A percentile compares a stretch with the other conserved stretches of the same genome.
Evolutionary conservation across 768 basidiomycete species (phyloP).

Genomic region (Lactarius sp.): DNA sequence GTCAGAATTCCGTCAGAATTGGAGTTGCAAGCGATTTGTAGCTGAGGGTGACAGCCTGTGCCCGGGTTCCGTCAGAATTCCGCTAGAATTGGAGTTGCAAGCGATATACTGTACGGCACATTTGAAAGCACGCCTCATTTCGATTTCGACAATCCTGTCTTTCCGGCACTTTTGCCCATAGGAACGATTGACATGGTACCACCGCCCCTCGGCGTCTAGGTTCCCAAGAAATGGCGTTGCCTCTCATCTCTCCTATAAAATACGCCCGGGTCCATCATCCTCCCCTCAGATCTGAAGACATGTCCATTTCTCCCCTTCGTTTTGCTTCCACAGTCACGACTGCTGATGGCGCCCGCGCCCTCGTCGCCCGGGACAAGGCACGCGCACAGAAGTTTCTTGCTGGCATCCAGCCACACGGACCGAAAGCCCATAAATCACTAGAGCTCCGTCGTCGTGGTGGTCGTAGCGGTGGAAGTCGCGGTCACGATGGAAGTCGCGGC

Average conservation of each 20-base stretch:
- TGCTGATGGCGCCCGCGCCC: constrained; percentile 39
- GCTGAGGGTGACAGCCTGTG: not conserved
- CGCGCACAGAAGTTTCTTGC: constrained; percentile 53
- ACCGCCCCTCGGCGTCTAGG: no score
- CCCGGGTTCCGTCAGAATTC: not conserved
- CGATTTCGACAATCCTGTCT: no score
- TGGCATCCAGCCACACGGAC: constrained; percentile 52
- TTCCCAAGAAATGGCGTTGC: no score
- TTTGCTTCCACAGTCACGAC: constrained; percentile 41
- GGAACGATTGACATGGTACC: no score
- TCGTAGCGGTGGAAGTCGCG: not conserved
- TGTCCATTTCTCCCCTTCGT: constrained; percentile 39
- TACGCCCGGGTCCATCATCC: not conserved
- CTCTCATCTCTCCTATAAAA: not conserved
- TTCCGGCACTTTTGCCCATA: no score
- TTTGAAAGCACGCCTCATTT: no score
- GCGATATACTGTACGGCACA: no score
- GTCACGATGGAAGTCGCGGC: no score
- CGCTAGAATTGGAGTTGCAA: not conserved
- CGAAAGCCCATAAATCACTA: constrained; percentile 31
- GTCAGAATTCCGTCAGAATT: not conserved
- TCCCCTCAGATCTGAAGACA: constrained; percentile 23
- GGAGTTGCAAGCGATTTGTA: not conserved
- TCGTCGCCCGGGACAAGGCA: constrained; percentile 49
- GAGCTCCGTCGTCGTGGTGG: constrained; percentile 25